Base-by-base conservation (phyloP, 2,329 filamentous ascomycete species). In the Periconia macrospinosa region DNA sequence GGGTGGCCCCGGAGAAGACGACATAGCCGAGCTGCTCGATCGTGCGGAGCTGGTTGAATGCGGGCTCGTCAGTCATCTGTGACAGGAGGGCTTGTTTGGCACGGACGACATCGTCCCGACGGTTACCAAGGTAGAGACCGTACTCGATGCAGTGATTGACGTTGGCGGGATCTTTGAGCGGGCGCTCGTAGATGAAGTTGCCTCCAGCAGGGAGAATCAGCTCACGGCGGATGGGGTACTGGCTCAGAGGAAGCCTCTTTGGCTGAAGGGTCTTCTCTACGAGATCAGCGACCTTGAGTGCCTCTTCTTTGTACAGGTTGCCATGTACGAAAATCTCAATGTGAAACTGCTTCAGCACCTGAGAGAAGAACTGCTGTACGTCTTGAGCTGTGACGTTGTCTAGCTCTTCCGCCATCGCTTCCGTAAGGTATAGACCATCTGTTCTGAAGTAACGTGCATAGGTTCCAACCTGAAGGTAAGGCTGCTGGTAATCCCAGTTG, bases 1-100 rank as follows among this genome's bases (percentile, higher is more conserved):
- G 85, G 49, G 83, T 83, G 40, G 86, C 81, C 27, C 91, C 90
- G 46, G 90, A 93, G 75, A 93, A 96, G 0, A 99, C 93, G 49
- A 99, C 90, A 65, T 99, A 99, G 13, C 94, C 94, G 7, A 99
- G 87, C 75, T 99, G 93, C 73, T 99, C 93, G 75, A 97, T 97
- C 42, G 94, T 97, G 47, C 94, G 86, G 8, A 99, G 82, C 72
- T 96, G 92, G 74, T 99, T 91, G 69, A 97, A 99, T 9, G 89
- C 89, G 3, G 92, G 92, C 76, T 99, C 94, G 52, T 96, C 90
- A 0, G 91, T 87, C 77, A 99, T 89, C 74, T 97, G 94, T 23
- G 91, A 89, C 41, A 97, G 82, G 6, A 99, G 81, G 41, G 95
- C 80, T 0, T 90, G 82, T 73, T 90, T 92, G 14, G 92, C 90